These are phyloP conservation scores for Fusarium lyarnte DNA, from an alignment of 2,329 filamentous ascomycete species.

Conservation along the genomic window DNA sequence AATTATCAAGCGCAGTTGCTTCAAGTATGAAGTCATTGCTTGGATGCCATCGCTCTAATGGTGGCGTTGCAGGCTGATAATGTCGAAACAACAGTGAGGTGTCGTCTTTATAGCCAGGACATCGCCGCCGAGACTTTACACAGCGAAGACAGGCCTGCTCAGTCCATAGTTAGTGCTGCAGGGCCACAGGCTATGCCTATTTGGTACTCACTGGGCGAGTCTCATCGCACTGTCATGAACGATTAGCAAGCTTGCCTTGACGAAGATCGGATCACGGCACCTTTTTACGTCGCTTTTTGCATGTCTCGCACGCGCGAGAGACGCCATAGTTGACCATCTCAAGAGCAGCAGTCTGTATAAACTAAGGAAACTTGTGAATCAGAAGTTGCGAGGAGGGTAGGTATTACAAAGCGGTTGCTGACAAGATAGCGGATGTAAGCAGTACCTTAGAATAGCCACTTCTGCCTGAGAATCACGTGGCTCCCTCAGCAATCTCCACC, in stretches of 20 bases:
- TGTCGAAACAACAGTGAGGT: constrained; percentile 2
- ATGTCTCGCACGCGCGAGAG: constrained; percentile 2
- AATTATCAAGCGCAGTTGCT: background rate
- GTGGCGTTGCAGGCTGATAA: background rate
- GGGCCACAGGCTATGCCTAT: background rate
- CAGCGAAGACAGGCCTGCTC: constrained; percentile 4
- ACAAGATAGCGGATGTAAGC: background rate
- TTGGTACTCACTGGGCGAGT: constrained; percentile 15
- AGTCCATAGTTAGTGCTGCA: background rate
- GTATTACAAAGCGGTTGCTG: background rate
- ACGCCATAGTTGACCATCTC: constrained; percentile 11
- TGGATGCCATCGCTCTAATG: background rate
- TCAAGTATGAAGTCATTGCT: background rate
- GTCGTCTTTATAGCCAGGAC: constrained; percentile 9
- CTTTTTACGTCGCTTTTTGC: constrained; percentile 20
- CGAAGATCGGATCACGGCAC: background rate
- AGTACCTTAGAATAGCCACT: background rate
- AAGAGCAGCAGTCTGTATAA: fast-evolving
- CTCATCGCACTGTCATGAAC: background rate
- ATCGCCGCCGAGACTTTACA: background rate
- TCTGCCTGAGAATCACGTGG: background rate
- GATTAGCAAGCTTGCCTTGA: background rate
- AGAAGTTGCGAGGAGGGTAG: background rate
- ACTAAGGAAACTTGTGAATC: fast-evolving
- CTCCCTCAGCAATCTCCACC: background rate